phyloP scores from a whole-genome alignment of 1,284 basidiomycete species.

The Apiotrichum montevideense region DNA sequence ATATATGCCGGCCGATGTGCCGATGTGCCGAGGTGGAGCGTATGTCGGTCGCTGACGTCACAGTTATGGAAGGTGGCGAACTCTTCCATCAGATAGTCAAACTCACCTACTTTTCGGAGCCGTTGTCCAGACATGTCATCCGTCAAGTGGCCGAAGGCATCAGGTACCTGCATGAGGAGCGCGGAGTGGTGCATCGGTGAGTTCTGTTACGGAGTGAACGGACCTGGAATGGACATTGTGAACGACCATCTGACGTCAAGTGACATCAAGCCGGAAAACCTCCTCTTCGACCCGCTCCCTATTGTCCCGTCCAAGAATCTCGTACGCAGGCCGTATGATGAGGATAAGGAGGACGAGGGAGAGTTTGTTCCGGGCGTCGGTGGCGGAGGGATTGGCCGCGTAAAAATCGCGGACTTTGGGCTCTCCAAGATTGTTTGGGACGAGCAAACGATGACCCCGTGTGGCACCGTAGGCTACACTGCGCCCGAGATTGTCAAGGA shows the following conservation, averaged over 20 bases:
- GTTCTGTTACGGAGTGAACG: background rate
- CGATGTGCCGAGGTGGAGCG: background rate
- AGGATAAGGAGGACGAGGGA: conserved; percentile 98
- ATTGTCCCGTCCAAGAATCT: conserved; percentile 79
- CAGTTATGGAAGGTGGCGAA: conserved; percentile 95
- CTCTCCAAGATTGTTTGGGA: conserved; percentile 98
- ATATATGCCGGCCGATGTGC: no score
- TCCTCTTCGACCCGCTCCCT: conserved; percentile 90
- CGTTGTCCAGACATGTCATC: conserved; percentile 90
- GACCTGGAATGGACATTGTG: no score
- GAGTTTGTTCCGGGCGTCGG: conserved; percentile 87
- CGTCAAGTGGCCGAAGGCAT: conserved; percentile 95
- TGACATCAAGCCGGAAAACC: conserved; percentile 98
- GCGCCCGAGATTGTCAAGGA: conserved; percentile 99
- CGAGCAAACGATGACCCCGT: conserved; percentile 98
- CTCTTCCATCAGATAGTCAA: conserved; percentile 99
- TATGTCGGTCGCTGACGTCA: conserved; percentile 5
- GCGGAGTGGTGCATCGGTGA: conserved; percentile 66
- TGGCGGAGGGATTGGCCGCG: conserved; percentile 92
- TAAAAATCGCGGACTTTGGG: conserved; percentile 99
- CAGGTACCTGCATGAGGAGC: conserved; percentile 92
- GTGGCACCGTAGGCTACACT: conserved; percentile 98
- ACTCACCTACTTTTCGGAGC: conserved; percentile 96
- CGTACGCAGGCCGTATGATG: conserved; percentile 82
- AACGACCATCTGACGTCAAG: conserved; percentile 25